These are phyloP conservation scores for Parathielavia hyrcaniae DNA, from an alignment of 495 filamentous ascomycete species.

Conservation along the genomic window DNA sequence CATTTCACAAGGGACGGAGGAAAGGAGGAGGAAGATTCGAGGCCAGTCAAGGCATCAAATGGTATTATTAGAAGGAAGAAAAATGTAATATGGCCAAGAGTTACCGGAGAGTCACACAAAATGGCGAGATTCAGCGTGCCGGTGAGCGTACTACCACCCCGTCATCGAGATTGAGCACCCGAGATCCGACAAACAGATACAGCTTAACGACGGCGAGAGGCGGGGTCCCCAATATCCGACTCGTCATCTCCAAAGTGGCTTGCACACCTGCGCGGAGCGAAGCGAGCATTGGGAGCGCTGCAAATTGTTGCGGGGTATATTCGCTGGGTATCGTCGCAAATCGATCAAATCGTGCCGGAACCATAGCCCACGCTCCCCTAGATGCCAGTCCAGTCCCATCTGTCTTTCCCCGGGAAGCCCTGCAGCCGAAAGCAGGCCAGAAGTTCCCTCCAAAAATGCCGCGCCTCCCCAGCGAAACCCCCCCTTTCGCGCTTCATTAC, in stretches of 20 bases:
- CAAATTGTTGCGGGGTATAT: not conserved
- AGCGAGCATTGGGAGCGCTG: not conserved
- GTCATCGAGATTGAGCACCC: not conserved
- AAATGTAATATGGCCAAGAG: conserved; percentile 14
- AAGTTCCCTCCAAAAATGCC: conserved; percentile 1
- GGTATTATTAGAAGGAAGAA: conserved; percentile 7
- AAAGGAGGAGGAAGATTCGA: not conserved
- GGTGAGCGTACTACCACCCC: conserved; percentile 1
- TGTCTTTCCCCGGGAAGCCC: conserved; percentile 5
- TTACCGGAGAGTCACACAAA: conserved; percentile 12
- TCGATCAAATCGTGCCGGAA: conserved; percentile 6
- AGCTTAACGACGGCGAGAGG: not conserved
- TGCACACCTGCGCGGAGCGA: not conserved
- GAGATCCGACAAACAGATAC: conserved; percentile 3
- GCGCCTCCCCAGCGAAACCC: not conserved
- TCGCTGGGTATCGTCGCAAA: conserved; percentile 21
- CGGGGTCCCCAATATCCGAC: not conserved
- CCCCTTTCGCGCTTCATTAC: conserved; percentile 12
- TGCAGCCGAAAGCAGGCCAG: conserved; percentile 14
- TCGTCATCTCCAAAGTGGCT: not conserved
- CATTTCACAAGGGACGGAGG: not conserved
- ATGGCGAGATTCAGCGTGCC: conserved; percentile 19
- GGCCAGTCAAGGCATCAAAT: conserved; percentile 13
- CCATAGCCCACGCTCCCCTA: conserved; percentile 2
- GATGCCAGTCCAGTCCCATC: not conserved